These are phyloP conservation scores for Lactarius psammicola DNA, from an alignment of 768 basidiomycete genomes.

Conservation along the genomic window DNA sequence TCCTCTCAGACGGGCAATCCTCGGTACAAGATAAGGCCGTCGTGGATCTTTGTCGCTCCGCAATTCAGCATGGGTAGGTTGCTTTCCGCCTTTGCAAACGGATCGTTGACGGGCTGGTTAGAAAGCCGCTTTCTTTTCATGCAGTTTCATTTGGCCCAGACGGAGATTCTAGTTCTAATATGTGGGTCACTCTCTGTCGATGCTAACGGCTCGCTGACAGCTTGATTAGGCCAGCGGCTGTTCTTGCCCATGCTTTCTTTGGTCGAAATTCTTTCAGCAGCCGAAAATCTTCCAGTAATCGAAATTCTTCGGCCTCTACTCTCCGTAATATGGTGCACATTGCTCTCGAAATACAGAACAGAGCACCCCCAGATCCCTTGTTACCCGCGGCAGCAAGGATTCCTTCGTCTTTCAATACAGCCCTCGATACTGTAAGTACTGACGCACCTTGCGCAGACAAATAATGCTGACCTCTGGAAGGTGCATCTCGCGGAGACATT, in stretches of 20 bases:
- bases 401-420: conserved; percentile 49
- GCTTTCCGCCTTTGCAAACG: not conserved
- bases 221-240: not conserved
- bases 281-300: not conserved
- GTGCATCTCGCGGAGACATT: conserved; percentile 57
- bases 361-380: conserved; percentile 42
- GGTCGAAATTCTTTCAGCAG: not conserved
- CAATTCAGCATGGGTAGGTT: conserved; percentile 46
- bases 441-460: not conserved
- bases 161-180: not conserved
- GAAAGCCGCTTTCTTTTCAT: conserved; percentile 58
- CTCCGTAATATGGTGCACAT: conserved; percentile 53
- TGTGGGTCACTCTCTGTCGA: not conserved
- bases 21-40: conserved; percentile 38
- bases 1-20: conserved; percentile 58
- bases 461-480: conserved; percentile 34
- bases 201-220: not conserved
- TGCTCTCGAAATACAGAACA: conserved; percentile 48
- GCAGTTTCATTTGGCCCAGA: conserved; percentile 54
- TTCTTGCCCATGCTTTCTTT: not conserved
- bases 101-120: conserved; percentile 27
- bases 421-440: conserved; percentile 49
- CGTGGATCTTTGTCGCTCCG: conserved; percentile 43
- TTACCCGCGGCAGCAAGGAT: conserved; percentile 33
- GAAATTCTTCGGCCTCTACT: conserved; percentile 18